Evolutionary conservation across 2,329 filamentous ascomycete species (phyloP), one percentile per base, ranked within the genome.

Genomic region (Sclerotiophoma versabilis): DNA sequence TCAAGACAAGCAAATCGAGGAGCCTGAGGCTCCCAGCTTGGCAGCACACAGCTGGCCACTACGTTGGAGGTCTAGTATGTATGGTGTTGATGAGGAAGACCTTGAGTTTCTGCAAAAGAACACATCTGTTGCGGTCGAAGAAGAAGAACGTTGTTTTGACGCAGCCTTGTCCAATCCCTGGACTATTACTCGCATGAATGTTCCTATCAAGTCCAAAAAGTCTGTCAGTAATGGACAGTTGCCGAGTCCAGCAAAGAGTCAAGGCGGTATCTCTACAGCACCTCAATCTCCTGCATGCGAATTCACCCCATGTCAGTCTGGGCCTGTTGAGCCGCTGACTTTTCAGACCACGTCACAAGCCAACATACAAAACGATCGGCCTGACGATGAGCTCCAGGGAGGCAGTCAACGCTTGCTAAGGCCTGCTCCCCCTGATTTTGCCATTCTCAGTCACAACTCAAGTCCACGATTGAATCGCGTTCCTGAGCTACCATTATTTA

Each of bases 111-210:
- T 68, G 7, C 55, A 62, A 15, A 48, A 68, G 19, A 38, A 60
- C 17, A 43, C 44, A 5, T 37, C 39, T n/a, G 51, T 59, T 7
- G 51, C 58, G 8, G 38, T 65, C 12, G 62, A 66, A 37, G 68
- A 71, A 33, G 68, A 71, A 41, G 67, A 73, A 32, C 70, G 63
- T 19, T 63, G 57, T 3, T 71, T 60, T 39, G 70, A 75, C 48
- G 60, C 69, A 22, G 66, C 58, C 4, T 48, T 77, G 4, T 79
- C 75, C 1, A 82, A 83, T 55, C 81, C 81, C 1, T 83, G 79
- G 79, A 77, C 76, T 0, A 73, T 80, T 36, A 79, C 80, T 20
- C 80, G 77, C 54, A 75, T 83, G 72, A 80, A 81, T 38, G 49
- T 74, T 14, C 45, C 54, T 1, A 33, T 65, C 19, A 72, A 67